phyloP scores from a whole-genome alignment of 495 filamentous ascomycete species.

The Schizothecium vesticola region DNA sequence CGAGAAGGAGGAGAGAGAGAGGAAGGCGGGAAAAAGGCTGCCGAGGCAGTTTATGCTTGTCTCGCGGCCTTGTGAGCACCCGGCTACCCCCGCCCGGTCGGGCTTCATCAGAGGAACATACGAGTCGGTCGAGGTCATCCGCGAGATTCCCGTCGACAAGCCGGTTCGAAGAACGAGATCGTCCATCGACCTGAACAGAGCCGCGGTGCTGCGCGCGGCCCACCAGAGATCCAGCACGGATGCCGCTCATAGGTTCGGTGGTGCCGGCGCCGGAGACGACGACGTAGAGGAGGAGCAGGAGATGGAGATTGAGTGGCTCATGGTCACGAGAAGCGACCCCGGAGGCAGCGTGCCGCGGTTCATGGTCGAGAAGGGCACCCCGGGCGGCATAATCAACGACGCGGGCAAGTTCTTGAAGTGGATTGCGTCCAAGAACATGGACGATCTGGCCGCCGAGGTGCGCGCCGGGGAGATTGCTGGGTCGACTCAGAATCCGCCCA shows the following conservation, averaged over 20 bases:
- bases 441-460: constrained; percentile 6
- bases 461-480: constrained; percentile 6
- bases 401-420: constrained; percentile 83
- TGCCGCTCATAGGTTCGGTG: constrained; percentile 3
- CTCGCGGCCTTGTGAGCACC: constrained; percentile 75
- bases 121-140: constrained; percentile 86
- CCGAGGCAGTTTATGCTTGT: constrained; percentile 76
- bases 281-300: constrained; percentile 41
- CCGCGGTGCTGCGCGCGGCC: constrained; percentile 30
- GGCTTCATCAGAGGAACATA: constrained; percentile 80
- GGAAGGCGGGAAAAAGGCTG: constrained; percentile 1
- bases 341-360: constrained; percentile 89
- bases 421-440: constrained; percentile 56
- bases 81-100: constrained; percentile 57
- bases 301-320: constrained; percentile 81
- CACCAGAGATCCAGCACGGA: constrained; percentile 16
- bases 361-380: constrained; percentile 91
- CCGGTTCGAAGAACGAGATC: constrained; percentile 27
- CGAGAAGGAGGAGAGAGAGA: not conserved
- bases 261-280: constrained; percentile 3
- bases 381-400: constrained; percentile 73
- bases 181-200: constrained; percentile 21
- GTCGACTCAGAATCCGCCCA: not conserved
- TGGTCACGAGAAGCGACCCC: constrained; percentile 92
- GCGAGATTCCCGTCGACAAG: constrained; percentile 62